Conservation (phyloP, 164 flowering plant genomes). For the Tinospora cordifolia region DNA sequence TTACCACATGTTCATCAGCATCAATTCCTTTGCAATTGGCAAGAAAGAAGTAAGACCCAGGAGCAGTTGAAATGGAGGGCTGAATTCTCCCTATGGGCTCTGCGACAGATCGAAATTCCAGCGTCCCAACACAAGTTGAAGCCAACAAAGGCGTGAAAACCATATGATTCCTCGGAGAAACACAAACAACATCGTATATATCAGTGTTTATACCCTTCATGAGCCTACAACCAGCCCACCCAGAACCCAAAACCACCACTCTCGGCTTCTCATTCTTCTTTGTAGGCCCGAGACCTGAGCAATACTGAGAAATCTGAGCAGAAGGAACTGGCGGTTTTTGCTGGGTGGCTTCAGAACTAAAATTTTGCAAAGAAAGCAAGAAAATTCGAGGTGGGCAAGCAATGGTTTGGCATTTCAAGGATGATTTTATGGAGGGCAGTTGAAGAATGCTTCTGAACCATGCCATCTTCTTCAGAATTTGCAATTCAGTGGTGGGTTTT, state of each 20-base stretch:
- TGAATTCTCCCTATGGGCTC: constrained; percentile 92
- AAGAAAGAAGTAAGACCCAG: constrained; percentile 80
- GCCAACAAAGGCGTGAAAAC: constrained; percentile 93
- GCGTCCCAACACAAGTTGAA: constrained; percentile 96
- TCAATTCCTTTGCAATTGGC: constrained; percentile 62
- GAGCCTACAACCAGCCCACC: constrained; percentile 92
- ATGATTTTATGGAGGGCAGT: constrained; percentile 17
- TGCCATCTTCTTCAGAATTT: constrained; percentile 28
- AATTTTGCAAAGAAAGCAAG: constrained; percentile 20
- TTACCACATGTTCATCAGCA: constrained; percentile 42
- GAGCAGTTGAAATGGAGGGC: constrained; percentile 69
- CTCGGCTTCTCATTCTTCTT: constrained; percentile 72
- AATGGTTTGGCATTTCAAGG: constrained; percentile 11
- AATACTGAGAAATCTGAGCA: neutral
- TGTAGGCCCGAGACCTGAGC: constrained; percentile 59
- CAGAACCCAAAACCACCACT: constrained; percentile 82
- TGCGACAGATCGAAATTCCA: constrained; percentile 93
- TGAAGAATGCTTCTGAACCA: constrained; percentile 43
- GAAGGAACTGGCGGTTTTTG: neutral
- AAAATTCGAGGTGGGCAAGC: neutral
- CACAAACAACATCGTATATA: constrained; percentile 76
- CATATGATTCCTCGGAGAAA: constrained; percentile 96
- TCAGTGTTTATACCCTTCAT: constrained; percentile 75
- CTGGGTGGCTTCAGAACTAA: constrained; percentile 22
- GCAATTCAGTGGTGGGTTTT: too few species aligned